Evolutionary conservation across 768 basidiomycete species (phyloP).

Genomic region (Tephrocybe sp.): DNA sequence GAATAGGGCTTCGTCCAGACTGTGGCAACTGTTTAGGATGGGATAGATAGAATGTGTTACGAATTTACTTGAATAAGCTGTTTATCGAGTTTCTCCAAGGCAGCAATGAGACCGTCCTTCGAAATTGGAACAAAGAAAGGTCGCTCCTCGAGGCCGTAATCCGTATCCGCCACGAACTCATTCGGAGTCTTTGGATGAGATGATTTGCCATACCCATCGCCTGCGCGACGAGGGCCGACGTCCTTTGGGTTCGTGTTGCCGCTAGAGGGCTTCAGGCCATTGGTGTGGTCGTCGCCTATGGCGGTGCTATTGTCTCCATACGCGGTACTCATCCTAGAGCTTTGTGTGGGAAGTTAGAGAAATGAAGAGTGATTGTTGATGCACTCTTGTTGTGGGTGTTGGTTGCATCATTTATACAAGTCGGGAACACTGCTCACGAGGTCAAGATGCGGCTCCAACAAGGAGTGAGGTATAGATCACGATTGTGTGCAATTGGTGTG

Average conservation of each 20-base stretch:
- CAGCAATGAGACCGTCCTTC: conserved; percentile 64
- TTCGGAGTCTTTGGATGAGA: conserved; percentile 19
- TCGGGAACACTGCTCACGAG: not conserved
- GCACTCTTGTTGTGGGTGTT: not conserved
- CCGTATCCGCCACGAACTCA: conserved; percentile 46
- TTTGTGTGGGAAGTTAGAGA: not conserved
- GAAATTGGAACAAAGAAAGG: conserved; percentile 74
- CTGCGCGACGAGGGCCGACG: conserved; percentile 12
- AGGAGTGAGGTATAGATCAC: too few relatives aligned
- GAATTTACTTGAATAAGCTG: conserved; percentile 53
- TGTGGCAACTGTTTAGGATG: conserved; percentile 24
- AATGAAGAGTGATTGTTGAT: not conserved
- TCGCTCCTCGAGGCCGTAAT: conserved; percentile 54
- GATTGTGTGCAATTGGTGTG: not conserved
- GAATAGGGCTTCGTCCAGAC: conserved; percentile 54
- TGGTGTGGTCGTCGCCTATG: conserved; percentile 45
- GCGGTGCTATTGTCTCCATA: conserved; percentile 42
- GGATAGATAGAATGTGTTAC: not conserved
- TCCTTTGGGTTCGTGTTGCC: conserved; percentile 19
- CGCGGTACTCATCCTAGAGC: conserved; percentile 32
- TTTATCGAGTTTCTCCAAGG: conserved; percentile 66
- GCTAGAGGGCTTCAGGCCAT: conserved; percentile 21
- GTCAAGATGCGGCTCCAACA: too few relatives aligned
- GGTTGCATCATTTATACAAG: not conserved
- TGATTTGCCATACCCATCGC: conserved; percentile 11